These are phyloP conservation scores for Breynia disticha DNA, from an alignment of 441 rosid species.

Conservation along the genomic window DNA sequence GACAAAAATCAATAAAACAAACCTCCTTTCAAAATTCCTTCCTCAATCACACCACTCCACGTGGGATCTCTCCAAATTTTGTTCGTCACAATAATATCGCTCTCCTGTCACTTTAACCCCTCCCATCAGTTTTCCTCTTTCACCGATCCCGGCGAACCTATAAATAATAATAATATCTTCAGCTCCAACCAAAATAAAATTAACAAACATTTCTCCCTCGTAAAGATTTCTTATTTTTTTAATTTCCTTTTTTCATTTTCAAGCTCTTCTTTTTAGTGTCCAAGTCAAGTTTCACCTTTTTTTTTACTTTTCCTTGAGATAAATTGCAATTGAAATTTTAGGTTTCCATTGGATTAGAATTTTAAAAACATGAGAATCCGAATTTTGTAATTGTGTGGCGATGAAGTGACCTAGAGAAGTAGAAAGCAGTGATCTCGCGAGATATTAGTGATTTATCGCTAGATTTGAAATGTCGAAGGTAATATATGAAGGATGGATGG, in stretches of 20 bases:
- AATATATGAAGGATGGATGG: slow-evolving; percentile 99
- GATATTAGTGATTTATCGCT: slow-evolving; percentile 27
- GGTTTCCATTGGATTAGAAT: slow-evolving; percentile 2
- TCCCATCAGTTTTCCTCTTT: slow-evolving; percentile 5
- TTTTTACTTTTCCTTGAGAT: not conserved
- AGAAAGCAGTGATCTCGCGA: slow-evolving; percentile 25
- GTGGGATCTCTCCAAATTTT: too few relatives aligned
- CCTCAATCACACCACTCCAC: too few relatives aligned
- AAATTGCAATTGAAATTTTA: slow-evolving; percentile 9
- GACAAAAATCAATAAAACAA: too few relatives aligned
- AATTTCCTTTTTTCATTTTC: too few relatives aligned
- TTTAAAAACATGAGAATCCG: slow-evolving; percentile 11
- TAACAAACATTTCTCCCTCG: too few relatives aligned
- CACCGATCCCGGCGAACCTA: slow-evolving; percentile 11
- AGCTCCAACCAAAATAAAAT: not conserved
- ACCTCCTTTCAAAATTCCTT: too few relatives aligned
- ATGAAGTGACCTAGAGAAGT: slow-evolving; percentile 20
- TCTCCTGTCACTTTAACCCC: not conserved
- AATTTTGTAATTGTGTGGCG: slow-evolving; percentile 8
- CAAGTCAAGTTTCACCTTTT: too few relatives aligned
- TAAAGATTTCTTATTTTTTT: too few relatives aligned
- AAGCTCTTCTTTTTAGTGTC: too few relatives aligned
- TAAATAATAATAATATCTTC: not conserved
- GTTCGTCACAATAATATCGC: too few relatives aligned
- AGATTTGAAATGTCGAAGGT: slow-evolving; percentile 57